Evolutionary conservation across 1,284 basidiomycete genomes (phyloP), one percentile per base, ranked within the genome.

Genomic region (Gymnopus androsaceus): DNA sequence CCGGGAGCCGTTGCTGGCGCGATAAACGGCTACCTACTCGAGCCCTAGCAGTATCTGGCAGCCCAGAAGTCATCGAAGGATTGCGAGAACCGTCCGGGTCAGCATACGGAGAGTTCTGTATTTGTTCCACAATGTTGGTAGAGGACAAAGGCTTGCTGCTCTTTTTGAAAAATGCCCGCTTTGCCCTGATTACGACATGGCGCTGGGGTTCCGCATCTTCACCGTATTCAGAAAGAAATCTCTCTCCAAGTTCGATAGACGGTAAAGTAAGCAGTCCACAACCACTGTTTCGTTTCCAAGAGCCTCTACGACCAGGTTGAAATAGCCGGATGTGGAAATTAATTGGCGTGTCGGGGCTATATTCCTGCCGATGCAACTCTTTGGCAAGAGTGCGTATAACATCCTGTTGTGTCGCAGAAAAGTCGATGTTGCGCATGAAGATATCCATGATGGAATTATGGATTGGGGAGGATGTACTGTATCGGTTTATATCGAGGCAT

Each of bases 101-200:
- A 9, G 75, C 61, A 61, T 78, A 85, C 0, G 82, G 81, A 5
- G 51, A 37, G 23, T 53, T 40, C n/a, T n/a, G n/a, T n/a, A n/a
- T n/a, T n/a, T n/a, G n/a, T n/a, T n/a, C n/a, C n/a, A n/a, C 28
- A 15, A 60, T 57, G 36, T 44, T 52, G 8, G 38, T 7, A 12
- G 15, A 31, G 3, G 47, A 30, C 17, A 37, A 19, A 1, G 17
- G 17, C 17, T 38, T 15, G n/a, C 25, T 40, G 30, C 59, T 60
- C 7, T 51, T 37, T 30, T 47, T n/a, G 23, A 60, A 54, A 7
- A 9, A 11, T 14, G 58, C 30, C n/a, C 15, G 19, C 14, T 52
- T 52, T 33, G 31, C 36, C 27, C 36, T 23, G 33, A 58, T 41
- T 4, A 23, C 12, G 31, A 54, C 17, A 17, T 30, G 30, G 14